phyloP scores from a whole-genome alignment of 768 basidiomycete genomes.

The Kwoniella newhampshirensis region DNA sequence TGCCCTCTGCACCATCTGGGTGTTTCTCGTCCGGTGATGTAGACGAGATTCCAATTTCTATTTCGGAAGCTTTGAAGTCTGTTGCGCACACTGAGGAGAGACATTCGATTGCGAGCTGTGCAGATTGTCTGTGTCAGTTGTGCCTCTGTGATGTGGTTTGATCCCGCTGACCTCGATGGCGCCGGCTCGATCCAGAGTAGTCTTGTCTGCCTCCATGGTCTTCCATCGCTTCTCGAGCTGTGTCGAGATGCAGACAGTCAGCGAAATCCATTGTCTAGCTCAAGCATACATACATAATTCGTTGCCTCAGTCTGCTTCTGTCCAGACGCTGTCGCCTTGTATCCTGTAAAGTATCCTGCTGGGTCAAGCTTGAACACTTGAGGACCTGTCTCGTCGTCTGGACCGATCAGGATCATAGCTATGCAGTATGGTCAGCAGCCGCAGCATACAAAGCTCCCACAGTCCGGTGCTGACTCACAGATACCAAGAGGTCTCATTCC shows the following conservation, averaged over 20 bases:
- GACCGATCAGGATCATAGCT: conserved; percentile 96
- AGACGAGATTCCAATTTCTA: conserved; percentile 93
- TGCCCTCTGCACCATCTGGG: conserved; percentile 56
- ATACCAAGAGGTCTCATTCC: conserved; percentile 96
- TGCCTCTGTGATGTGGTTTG: conserved; percentile 5
- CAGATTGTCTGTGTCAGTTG: neutral
- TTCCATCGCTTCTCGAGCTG: conserved; percentile 97
- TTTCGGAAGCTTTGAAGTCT: conserved; percentile 92
- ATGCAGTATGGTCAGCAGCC: neutral
- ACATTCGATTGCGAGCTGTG: conserved; percentile 85
- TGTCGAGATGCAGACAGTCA: neutral
- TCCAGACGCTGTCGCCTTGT: conserved; percentile 93
- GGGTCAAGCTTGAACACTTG: conserved; percentile 98
- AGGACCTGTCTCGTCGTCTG: conserved; percentile 87
- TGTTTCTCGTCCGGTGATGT: conserved; percentile 66
- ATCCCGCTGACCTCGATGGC: conserved; percentile 76
- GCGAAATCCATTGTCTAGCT: no score
- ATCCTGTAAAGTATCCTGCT: conserved; percentile 97
- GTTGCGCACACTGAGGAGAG: conserved; percentile 92
- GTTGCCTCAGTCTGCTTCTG: conserved; percentile 95
- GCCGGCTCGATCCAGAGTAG: conserved; percentile 71
- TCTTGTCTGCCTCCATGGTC: conserved; percentile 75
- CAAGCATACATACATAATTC: conserved; percentile 69
- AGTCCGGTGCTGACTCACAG: conserved; percentile 59
- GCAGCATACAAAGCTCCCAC: neutral